A percentile compares a stretch with the other conserved stretches of the same genome.
phyloP scores from a whole-genome alignment of 108 stramenopile genomes.

The Pseudonitzschia pungens region DNA sequence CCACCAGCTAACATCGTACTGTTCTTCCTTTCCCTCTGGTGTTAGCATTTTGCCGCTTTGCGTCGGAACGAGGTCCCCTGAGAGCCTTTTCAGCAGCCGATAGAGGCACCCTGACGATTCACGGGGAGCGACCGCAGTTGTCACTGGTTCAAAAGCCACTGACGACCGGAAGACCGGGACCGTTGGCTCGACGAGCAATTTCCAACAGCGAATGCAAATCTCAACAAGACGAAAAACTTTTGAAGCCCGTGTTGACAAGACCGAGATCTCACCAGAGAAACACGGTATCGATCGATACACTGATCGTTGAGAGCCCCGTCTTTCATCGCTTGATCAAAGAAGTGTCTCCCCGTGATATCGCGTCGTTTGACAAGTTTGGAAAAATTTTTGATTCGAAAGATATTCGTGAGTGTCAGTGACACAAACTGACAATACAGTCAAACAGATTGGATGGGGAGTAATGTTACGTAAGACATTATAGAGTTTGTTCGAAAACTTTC shows the following conservation, averaged over 20 bases:
- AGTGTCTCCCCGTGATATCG: conserved; percentile 5
- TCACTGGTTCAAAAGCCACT: conserved; percentile 8
- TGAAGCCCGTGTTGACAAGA: conserved; percentile 5
- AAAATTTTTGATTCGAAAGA: neutral
- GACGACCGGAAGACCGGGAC: neutral
- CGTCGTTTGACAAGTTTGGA: neutral
- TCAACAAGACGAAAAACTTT: neutral
- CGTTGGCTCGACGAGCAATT: neutral
- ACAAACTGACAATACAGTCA: neutral
- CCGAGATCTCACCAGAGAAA: conserved; percentile 33
- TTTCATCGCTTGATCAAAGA: conserved; percentile 5
- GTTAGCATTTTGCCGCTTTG: conserved; percentile 24
- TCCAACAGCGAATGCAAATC: neutral
- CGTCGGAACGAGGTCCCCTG: conserved; percentile 6
- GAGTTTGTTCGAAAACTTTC: neutral
- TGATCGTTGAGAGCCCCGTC: neutral
- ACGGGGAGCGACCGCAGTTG: conserved; percentile 5
- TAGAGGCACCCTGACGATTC: conserved; percentile 8
- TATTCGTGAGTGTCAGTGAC: neutral
- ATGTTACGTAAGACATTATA: neutral
- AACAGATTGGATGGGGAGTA: neutral
- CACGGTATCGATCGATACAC: conserved; percentile 24
- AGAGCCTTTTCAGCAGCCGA: conserved; percentile 14
- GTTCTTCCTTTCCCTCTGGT: neutral
- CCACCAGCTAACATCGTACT: neutral